Base-by-base conservation (phyloP, 2,329 filamentous ascomycete species). In the Aspergillus neotritici region DNA sequence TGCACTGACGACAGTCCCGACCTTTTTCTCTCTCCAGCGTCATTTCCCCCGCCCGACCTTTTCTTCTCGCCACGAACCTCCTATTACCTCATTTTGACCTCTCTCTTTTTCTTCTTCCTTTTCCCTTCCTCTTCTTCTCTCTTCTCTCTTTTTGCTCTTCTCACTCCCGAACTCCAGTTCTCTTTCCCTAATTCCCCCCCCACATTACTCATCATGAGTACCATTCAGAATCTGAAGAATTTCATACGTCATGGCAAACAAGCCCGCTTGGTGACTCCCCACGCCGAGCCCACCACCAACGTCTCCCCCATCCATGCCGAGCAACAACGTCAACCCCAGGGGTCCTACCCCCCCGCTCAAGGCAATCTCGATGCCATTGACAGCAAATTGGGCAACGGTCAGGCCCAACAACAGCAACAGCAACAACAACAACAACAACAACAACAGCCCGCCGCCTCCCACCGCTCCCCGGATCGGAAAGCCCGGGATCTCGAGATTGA, bases 161-260 rank as follows among this genome's bases (percentile, higher is more conserved):
- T 33, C 37, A 43, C 37, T 43, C 46, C 25, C 37, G 25, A 32
- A 48, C 44, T 28, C 15, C 31, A 21, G 16, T 28, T 29, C 30
- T 9, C 17, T 21, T n/a, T 13, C 28, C 21, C 10, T 11, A 34
- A 34, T 12, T 30, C 35, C 16, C 35, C 39, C 34, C 31, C 43
- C 46, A 36, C 39, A 46, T 47, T 46, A 44, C 45, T 48, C 53
- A 61, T 34, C 61, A 83, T 83, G 80, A 80, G 77, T 58, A 80
- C 80, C 36, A 94, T 96, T 73, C 91, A 96, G 74, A 93, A 93
- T 65, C 80, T 96, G 60, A 96, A 97, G 73, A 96, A 96, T 71
- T 94, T 97, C 71, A 93, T 97, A 71, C 87, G 91, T 55, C 91
- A 96, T 76, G 91, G 91, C 70, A 96, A 96, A 75, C 89, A 95